Conservation (phyloP, 192 early-diverging fungal genomes). For the Chytriomyces confervae region DNA sequence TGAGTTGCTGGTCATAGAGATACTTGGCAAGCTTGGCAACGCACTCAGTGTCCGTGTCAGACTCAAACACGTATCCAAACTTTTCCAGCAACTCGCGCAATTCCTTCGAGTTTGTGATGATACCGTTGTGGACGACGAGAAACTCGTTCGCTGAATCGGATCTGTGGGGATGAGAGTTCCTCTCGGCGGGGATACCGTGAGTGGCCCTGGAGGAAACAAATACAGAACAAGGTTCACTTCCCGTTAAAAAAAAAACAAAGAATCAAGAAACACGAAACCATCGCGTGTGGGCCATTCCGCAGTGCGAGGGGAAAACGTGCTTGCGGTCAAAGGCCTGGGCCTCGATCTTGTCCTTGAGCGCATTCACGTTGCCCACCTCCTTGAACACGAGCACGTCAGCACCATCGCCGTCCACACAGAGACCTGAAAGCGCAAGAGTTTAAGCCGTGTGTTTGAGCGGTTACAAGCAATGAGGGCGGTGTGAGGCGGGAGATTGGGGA, state of each 20-base stretch:
- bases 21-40: constrained; percentile 71
- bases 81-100: constrained; percentile 64
- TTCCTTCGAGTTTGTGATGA: constrained; percentile 72
- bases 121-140: constrained; percentile 70
- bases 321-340: constrained; percentile 65
- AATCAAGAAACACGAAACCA: constrained; percentile 42
- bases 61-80: constrained; percentile 84
- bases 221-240: neutral
- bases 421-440: constrained; percentile 32
- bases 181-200: constrained; percentile 66
- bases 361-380: constrained; percentile 62
- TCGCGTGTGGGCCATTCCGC: constrained; percentile 69
- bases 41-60: constrained; percentile 70
- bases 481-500: neutral
- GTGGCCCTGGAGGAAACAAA: constrained; percentile 53
- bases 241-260: neutral
- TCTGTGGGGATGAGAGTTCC: constrained; percentile 68
- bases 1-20: constrained; percentile 63
- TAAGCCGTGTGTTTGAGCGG: too few relatives aligned
- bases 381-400: constrained; percentile 63
- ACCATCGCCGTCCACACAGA: constrained; percentile 67
- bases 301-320: constrained; percentile 50
- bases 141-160: constrained; percentile 69
- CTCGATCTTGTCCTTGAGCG: constrained; percentile 58
- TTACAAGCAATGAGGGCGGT: neutral